Percentiles rank a stretch among this genome's conserved stretches.
Evolutionary conservation across 768 basidiomycete species (phyloP).

Genomic region (Podaxis mareebaensis): DNA sequence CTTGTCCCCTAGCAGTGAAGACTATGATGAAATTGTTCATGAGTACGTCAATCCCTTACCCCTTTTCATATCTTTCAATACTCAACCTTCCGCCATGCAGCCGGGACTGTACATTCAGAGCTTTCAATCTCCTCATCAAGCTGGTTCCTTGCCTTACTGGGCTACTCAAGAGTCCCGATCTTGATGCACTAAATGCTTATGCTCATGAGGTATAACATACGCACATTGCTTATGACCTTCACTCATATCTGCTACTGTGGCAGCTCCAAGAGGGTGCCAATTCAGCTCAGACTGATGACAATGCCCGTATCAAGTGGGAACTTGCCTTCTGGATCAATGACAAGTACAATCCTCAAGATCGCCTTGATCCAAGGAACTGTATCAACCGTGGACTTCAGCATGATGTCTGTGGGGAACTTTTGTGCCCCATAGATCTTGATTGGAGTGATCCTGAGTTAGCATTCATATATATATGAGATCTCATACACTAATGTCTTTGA

Average conservation of each 20-base stretch:
- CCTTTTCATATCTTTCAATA: no score
- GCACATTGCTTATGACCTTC: not conserved
- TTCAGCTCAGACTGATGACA: constrained; percentile 26
- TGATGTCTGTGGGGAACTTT: constrained; percentile 26
- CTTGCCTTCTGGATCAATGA: constrained; percentile 26
- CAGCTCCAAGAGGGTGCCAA: constrained; percentile 28
- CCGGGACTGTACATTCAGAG: not conserved
- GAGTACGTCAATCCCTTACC: not conserved
- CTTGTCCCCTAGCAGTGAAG: not conserved
- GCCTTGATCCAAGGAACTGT: constrained; percentile 11
- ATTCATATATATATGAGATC: not conserved
- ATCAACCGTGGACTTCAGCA: constrained; percentile 22
- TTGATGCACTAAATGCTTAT: not conserved
- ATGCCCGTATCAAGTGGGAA: constrained; percentile 19
- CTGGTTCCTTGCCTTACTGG: not conserved
- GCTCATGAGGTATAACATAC: not conserved
- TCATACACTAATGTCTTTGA: not conserved
- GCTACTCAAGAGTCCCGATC: not conserved
- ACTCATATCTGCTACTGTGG: not conserved
- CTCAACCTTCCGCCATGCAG: not conserved
- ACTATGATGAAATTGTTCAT: not conserved
- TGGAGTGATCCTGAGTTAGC: constrained; percentile 20
- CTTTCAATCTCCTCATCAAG: not conserved
- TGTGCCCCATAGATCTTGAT: constrained; percentile 30
- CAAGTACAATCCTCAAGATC: constrained; percentile 4